Evolutionary conservation across 352 stramenopile species (phyloP), one percentile per base, ranked within the genome.

Genomic region (Phytophthora sp.): DNA sequence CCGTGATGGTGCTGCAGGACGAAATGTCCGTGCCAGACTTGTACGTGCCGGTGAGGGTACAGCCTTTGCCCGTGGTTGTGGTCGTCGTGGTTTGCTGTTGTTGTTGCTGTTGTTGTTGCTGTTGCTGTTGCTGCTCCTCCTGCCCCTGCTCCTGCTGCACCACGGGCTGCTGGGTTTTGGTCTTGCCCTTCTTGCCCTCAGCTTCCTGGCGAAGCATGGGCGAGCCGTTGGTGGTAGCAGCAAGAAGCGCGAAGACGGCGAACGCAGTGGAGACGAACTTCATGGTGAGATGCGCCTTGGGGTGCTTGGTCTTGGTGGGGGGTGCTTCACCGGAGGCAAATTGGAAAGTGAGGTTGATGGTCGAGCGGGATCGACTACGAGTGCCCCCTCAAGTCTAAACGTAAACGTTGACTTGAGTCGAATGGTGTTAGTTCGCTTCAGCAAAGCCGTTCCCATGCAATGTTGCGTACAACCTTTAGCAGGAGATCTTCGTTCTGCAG

Each of bases 31-130:
- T 64, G 42, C 57, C 65, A n/a, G 20, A 21, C 41, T 52, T 56
- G 62, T 79, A 79, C 1, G 66, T 70, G 26, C 70, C 70, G 1
- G 70, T 58, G 12, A 78, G 67, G 17, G 34, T 50, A 52, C 72
- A 60, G 7, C 18, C 46, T 3, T 30, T 52, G 44, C 69, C 63
- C 32, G 55, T 50, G 18, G 30, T 37, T 26, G 70, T 26, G 34
- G 46, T 41, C 4, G 43, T 38, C 27, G 43, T 24, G n/a, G 34
- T 9, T 24, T 49, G 35, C 27, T 58, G 50, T 17, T 41, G 11
- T 18, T 37, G 23, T 27, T 55, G 35, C 35, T 53, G 20, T 20
- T 48, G 34, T 32, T 63, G 61, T 67, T 71, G 5, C 43, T 59
- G 13, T 54, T 62, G 20, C 54, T 53, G 11, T 69, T 63, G 30